These are phyloP conservation scores for Sporothrix sp. DNA, from an alignment of 2,329 filamentous ascomycete species.

Conservation along the genomic window DNA sequence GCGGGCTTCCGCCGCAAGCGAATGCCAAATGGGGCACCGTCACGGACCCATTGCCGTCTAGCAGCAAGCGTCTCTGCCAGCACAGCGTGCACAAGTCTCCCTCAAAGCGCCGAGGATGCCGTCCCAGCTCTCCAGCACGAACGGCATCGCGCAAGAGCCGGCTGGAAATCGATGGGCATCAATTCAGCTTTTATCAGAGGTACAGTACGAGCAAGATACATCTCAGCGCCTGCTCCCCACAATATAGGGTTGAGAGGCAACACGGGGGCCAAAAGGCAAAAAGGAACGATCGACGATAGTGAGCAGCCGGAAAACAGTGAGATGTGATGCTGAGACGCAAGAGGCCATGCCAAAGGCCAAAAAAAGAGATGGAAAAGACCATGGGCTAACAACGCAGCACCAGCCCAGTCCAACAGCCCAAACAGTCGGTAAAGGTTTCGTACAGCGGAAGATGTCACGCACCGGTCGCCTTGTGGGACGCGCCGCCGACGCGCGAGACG, in stretches of 20 bases:
- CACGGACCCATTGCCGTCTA: background rate
- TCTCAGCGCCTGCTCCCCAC: background rate
- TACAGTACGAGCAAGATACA: too few relatives aligned
- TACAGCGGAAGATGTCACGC: background rate
- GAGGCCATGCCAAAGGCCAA: too few relatives aligned
- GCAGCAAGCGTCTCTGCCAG: background rate
- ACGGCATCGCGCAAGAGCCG: too few relatives aligned
- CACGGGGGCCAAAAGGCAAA: background rate
- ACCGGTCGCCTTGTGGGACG: slow-evolving; percentile 6
- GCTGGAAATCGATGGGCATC: too few relatives aligned
- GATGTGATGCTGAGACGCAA: slow-evolving; percentile 5
- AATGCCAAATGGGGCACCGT: background rate
- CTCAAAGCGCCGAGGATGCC: too few relatives aligned
- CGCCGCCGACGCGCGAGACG: background rate
- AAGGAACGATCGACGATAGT: slow-evolving; percentile 6
- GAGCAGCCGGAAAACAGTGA: slow-evolving; percentile 1
- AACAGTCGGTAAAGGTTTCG: background rate
- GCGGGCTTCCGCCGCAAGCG: slow-evolving; percentile 2
- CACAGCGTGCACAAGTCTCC: background rate
- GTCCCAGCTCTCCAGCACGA: too few relatives aligned
- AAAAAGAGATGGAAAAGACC: background rate
- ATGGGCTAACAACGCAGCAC: too few relatives aligned
- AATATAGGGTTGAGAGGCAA: slow-evolving; percentile 3
- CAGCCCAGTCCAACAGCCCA: background rate
- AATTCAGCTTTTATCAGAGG: too few relatives aligned